A percentile compares a stretch with the other conserved stretches of the same genome.
These are phyloP conservation scores for Gautieria morchelliformis DNA, from an alignment of 768 basidiomycete genomes.

Conservation along the genomic window DNA sequence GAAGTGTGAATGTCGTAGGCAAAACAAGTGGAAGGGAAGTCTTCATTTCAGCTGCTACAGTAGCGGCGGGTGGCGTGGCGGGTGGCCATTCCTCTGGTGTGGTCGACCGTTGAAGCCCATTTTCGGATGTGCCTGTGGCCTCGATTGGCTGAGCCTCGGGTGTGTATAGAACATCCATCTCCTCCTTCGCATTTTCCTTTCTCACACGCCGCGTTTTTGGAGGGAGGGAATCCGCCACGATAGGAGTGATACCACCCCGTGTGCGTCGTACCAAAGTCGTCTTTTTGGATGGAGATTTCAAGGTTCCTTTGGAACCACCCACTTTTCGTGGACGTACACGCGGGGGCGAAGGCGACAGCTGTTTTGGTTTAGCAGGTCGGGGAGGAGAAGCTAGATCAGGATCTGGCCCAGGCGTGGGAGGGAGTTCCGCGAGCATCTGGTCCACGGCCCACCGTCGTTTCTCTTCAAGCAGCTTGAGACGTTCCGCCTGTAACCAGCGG, in stretches of 20 bases:
- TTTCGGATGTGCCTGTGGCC: neutral
- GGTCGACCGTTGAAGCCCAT: constrained; percentile 20
- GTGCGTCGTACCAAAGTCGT: neutral
- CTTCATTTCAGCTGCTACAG: constrained; percentile 22
- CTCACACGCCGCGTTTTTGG: neutral
- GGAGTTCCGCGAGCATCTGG: constrained; percentile 48
- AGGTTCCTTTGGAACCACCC: neutral
- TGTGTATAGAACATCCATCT: neutral
- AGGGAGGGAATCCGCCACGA: neutral
- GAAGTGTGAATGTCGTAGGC: constrained; percentile 65
- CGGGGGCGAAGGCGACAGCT: neutral
- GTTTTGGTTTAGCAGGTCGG: neutral
- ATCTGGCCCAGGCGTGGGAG: constrained; percentile 27
- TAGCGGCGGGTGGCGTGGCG: constrained; percentile 22
- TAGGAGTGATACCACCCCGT: too few species aligned
- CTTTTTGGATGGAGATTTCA: neutral
- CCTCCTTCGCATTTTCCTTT: neutral
- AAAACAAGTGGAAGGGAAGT: constrained; percentile 39
- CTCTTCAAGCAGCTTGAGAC: constrained; percentile 53
- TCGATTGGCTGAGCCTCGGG: neutral
- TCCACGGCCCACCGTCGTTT: constrained; percentile 60
- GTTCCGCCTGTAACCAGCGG: constrained; percentile 40
- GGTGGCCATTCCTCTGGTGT: constrained; percentile 38
- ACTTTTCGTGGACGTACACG: neutral
- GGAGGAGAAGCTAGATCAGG: constrained; percentile 18